Conservation (phyloP, 495 filamentous ascomycete species). For the Penicillium ucsense region DNA sequence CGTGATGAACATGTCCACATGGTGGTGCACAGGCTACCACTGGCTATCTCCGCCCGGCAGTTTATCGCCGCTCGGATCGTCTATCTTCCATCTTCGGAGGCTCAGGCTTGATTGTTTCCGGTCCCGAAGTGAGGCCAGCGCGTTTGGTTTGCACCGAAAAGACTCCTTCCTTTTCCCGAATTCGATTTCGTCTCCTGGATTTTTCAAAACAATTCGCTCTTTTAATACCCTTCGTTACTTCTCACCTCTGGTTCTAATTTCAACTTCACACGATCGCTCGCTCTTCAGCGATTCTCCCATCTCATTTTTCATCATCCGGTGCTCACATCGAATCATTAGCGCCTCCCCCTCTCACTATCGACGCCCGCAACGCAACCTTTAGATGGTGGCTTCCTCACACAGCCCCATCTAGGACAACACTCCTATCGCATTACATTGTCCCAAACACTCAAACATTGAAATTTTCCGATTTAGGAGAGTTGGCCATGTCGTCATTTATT, state of each 20-base stretch:
- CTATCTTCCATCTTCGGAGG: constrained; percentile 5
- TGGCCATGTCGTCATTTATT: constrained; percentile 27
- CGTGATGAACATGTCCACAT: too few species aligned
- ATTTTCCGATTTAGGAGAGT: neutral
- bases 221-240: too few species aligned
- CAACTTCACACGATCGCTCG: neutral
- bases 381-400: constrained; percentile 10
- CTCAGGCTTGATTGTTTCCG: constrained; percentile 4
- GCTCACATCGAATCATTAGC: neutral
- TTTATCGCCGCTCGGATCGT: constrained; percentile 9
- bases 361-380: neutral
- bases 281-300: neutral
- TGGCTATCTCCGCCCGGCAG: neutral
- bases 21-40: too few species aligned
- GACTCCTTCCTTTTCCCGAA: neutral
- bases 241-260: too few species aligned
- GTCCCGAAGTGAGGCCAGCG: neutral
- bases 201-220: too few species aligned
- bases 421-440: too few species aligned
- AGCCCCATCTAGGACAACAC: too few species aligned
- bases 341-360: neutral
- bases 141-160: neutral
- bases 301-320: neutral
- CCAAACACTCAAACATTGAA: too few species aligned
- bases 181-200: neutral